Evolutionary conservation across 441 rosid genomes (phyloP).

Genomic region (Francoa sonchifolia): DNA sequence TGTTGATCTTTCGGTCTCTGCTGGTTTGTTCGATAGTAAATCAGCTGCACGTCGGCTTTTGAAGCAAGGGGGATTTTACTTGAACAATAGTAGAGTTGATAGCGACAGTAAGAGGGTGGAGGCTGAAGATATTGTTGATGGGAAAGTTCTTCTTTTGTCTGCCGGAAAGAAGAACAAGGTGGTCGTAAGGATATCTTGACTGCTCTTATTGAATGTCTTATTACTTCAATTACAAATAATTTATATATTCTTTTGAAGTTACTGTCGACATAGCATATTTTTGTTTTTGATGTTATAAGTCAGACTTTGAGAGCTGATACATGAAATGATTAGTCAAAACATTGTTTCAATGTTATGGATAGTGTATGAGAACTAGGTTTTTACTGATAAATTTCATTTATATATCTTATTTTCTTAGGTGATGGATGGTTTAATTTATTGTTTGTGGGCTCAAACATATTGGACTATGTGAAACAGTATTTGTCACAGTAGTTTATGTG

Average conservation of each 20-base stretch:
- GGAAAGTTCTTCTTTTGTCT: conserved; percentile 74
- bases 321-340: neutral
- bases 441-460: too few relatives aligned
- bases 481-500: too few relatives aligned
- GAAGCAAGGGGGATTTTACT: conserved; percentile 89
- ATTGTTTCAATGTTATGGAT: too few relatives aligned
- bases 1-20: conserved; percentile 56
- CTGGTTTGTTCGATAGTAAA: conserved; percentile 77
- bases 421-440: too few relatives aligned
- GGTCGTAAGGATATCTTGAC: conserved; percentile 58
- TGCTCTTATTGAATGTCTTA: conserved; percentile 2
- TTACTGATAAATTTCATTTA: too few relatives aligned
- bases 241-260: conserved; percentile 7
- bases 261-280: neutral
- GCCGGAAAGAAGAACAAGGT: conserved; percentile 96
- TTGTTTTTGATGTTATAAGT: neutral
- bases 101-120: conserved; percentile 59
- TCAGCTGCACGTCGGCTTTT: conserved; percentile 71
- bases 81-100: conserved; percentile 82
- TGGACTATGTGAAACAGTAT: too few relatives aligned
- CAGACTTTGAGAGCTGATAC: neutral
- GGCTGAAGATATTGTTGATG: conserved; percentile 67
- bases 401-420: too few relatives aligned
- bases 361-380: neutral
- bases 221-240: too few relatives aligned